A percentile compares a stretch with the other conserved stretches of the same genome.
Conservation (phyloP, 305 asterid species). For the Fraxinus sp. region DNA sequence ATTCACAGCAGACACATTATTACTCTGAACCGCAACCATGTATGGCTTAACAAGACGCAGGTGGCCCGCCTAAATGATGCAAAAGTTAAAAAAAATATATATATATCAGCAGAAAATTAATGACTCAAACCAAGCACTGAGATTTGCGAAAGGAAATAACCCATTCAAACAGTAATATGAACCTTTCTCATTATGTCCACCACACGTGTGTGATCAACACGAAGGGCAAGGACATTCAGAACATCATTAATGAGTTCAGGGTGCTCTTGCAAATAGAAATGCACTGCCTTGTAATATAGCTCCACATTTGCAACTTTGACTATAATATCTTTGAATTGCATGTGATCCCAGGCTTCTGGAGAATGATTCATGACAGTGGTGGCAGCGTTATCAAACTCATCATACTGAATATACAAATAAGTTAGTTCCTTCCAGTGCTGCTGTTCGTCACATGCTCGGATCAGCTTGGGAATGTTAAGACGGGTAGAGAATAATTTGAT, state of each 20-base stretch:
- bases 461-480: slow-evolving; percentile 94
- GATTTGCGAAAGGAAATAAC: neutral
- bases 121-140: slow-evolving; percentile 42
- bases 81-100: neutral
- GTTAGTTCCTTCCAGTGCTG: slow-evolving; percentile 99
- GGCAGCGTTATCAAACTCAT: slow-evolving; percentile 99
- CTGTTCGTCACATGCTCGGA: slow-evolving; percentile 99
- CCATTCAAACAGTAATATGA: slow-evolving; percentile 16
- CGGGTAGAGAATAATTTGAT: slow-evolving; percentile 92
- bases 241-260: slow-evolving; percentile 97
- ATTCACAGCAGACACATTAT: slow-evolving; percentile 93
- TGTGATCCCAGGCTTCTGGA: slow-evolving; percentile 99
- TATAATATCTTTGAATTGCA: slow-evolving; percentile 95
- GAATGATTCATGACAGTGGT: slow-evolving; percentile 99
- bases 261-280: slow-evolving; percentile 97
- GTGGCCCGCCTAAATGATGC: slow-evolving; percentile 72
- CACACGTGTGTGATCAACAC: slow-evolving; percentile 93
- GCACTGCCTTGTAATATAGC: slow-evolving; percentile 97
- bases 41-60: slow-evolving; percentile 92
- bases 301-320: slow-evolving; percentile 99
- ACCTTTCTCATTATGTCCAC: slow-evolving; percentile 99
- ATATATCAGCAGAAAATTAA: slow-evolving; percentile 16
- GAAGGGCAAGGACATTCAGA: slow-evolving; percentile 96
- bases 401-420: slow-evolving; percentile 88
- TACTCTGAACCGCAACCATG: slow-evolving; percentile 99